Conservation (phyloP, 495 filamentous ascomycete genomes). For the Talaromyces trachyspermus region DNA sequence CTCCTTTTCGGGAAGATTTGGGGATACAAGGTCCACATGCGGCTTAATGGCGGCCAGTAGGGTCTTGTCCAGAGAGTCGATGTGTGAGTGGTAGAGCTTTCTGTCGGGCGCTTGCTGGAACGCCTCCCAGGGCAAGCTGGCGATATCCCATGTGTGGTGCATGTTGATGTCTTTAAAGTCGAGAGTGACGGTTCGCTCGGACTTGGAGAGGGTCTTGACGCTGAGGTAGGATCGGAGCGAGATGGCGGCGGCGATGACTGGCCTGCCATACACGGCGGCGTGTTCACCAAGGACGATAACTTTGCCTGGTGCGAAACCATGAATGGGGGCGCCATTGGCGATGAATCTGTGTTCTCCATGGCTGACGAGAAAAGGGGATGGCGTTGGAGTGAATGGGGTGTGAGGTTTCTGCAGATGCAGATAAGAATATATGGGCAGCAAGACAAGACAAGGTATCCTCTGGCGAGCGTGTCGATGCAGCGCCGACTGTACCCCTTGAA, state of each 20-base stretch:
- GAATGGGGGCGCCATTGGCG: too few species aligned
- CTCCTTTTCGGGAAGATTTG: slow-evolving; percentile 49
- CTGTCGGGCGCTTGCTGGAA: slow-evolving; percentile 79
- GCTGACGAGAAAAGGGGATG: too few species aligned
- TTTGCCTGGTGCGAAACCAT: slow-evolving; percentile 98
- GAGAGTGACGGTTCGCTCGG: slow-evolving; percentile 73
- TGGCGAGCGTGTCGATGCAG: too few species aligned
- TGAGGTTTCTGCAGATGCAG: too few species aligned
- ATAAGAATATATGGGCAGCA: too few species aligned
- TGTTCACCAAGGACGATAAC: slow-evolving; percentile 97
- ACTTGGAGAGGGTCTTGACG: slow-evolving; percentile 87
- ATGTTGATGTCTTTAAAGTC: slow-evolving; percentile 82
- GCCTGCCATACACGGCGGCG: slow-evolving; percentile 92
- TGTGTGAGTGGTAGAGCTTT: slow-evolving; percentile 83
- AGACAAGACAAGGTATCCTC: too few species aligned
- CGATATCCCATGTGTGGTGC: slow-evolving; percentile 86
- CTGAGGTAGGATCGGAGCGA: slow-evolving; percentile 92
- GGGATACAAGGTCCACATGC: slow-evolving; percentile 61
- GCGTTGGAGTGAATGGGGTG: too few species aligned
- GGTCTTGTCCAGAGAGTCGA: slow-evolving; percentile 76
- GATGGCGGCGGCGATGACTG: slow-evolving; percentile 89
- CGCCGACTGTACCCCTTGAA: too few species aligned
- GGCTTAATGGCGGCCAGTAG: slow-evolving; percentile 71
- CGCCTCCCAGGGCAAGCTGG: slow-evolving; percentile 72
- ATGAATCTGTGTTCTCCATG: too few species aligned